Conservation (phyloP, 805 yeast species). For the Saccharomycopsis fodiens region DNA sequence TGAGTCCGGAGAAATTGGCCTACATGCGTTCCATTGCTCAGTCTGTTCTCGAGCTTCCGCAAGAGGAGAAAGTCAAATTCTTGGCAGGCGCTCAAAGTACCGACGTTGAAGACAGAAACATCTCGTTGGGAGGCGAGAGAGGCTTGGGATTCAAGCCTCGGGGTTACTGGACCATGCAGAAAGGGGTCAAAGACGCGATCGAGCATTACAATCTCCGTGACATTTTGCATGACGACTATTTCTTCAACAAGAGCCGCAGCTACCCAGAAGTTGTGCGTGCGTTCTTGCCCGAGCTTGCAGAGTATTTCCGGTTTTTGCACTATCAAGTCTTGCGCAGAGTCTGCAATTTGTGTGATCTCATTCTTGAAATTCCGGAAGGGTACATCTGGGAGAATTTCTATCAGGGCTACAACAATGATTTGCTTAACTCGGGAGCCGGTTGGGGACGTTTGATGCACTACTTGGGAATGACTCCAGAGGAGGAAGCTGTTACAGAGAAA, state of each 20-base stretch:
- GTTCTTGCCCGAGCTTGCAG: conserved; percentile 33
- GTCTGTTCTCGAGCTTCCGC: conserved; percentile 24
- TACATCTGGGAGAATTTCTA: conserved; percentile 31
- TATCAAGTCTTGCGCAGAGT: conserved; percentile 30
- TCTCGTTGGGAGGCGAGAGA: conserved; percentile 31
- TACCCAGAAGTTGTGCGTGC: conserved; percentile 34
- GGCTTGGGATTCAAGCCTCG: conserved; percentile 35
- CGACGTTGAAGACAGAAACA: conserved; percentile 24
- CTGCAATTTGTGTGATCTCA: conserved; percentile 34
- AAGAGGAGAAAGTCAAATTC: conserved; percentile 23
- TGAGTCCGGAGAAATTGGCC: conserved; percentile 25
- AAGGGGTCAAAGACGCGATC: conserved; percentile 32
- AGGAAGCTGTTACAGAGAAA: conserved; percentile 28
- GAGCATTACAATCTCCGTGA: conserved; percentile 33
- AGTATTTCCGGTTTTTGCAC: conserved; percentile 33
- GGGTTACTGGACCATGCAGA: conserved; percentile 35
- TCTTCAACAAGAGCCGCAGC: conserved; percentile 18
- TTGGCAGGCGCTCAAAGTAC: conserved; percentile 26
- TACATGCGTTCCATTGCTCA: conserved; percentile 27
- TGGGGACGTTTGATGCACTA: conserved; percentile 32
- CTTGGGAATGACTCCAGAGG: conserved; percentile 28
- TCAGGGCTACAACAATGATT: conserved; percentile 27
- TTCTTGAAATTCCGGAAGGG: conserved; percentile 40
- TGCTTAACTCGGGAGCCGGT: conserved; percentile 31
- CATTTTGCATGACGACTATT: conserved; percentile 9